These are phyloP conservation scores for Aspergillus olivimuriae DNA, from an alignment of 495 filamentous ascomycete genomes.

Conservation along the genomic window DNA sequence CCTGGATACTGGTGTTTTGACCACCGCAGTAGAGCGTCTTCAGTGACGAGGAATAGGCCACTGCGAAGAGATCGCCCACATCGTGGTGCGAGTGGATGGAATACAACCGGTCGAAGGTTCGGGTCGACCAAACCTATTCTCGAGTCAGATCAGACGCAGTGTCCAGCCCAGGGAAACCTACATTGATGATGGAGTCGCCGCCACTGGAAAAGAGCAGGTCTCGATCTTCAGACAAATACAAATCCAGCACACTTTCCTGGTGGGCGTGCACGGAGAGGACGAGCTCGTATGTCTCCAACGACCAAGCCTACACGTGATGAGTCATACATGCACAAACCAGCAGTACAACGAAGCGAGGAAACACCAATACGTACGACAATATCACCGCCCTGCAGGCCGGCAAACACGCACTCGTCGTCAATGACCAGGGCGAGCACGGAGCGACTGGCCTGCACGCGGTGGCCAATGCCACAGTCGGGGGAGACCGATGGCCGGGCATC, in stretches of 20 bases:
- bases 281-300: conserved; percentile 75
- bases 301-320: conserved; percentile 58
- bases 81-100: conserved; percentile 92
- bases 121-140: conserved; percentile 63
- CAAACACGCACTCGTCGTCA: conserved; percentile 49
- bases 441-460: conserved; percentile 39
- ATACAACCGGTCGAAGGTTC: conserved; percentile 63
- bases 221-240: conserved; percentile 69
- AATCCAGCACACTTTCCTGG: conserved; percentile 79
- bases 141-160: no score
- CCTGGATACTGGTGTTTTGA: conserved; percentile 90
- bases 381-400: conserved; percentile 86
- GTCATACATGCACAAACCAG: conserved; percentile 12
- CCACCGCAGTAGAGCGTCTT: conserved; percentile 86
- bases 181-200: conserved; percentile 88
- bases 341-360: neutral
- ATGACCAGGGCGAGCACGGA: conserved; percentile 43
- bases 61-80: conserved; percentile 91
- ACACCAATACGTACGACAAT: conserved; percentile 54
- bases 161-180: no score
- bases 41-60: conserved; percentile 71
- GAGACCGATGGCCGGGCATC: conserved; percentile 1
- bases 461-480: conserved; percentile 37
- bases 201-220: conserved; percentile 84
- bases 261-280: conserved; percentile 74